Evolutionary conservation across 208 protist genomes (phyloP).

Genomic region (Balamuthia mandrillaris): DNA sequence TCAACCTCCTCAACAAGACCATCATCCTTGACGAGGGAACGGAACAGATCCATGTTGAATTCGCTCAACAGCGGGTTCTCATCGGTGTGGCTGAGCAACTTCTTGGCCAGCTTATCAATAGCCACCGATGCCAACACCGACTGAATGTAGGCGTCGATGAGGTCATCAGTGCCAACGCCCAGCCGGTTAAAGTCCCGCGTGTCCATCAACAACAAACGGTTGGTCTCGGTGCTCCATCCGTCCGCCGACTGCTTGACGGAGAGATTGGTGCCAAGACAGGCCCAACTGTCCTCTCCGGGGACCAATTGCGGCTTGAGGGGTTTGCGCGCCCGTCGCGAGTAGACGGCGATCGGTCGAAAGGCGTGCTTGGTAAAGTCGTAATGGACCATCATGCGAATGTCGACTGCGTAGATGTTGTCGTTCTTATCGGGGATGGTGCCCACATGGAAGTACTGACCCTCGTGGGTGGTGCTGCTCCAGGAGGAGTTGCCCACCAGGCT

Average conservation of each 20-base stretch:
- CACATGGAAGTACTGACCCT: slow-evolving; percentile 59
- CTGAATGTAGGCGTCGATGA: slow-evolving; percentile 74
- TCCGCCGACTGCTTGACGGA: slow-evolving; percentile 48
- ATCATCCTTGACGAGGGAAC: slow-evolving; percentile 27
- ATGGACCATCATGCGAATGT: slow-evolving; percentile 70
- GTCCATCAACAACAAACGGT: slow-evolving; percentile 67
- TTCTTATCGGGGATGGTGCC: slow-evolving; percentile 62
- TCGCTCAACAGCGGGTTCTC: not conserved
- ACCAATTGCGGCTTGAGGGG: slow-evolving; percentile 19
- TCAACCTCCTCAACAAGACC: slow-evolving; percentile 12
- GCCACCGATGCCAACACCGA: slow-evolving; percentile 65
- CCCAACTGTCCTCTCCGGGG: slow-evolving; percentile 50
- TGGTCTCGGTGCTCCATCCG: slow-evolving; percentile 66
- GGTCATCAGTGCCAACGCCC: slow-evolving; percentile 68
- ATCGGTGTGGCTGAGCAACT: not conserved
- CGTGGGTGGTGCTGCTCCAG: slow-evolving; percentile 40
- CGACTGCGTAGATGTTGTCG: slow-evolving; percentile 59
- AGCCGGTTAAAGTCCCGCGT: slow-evolving; percentile 70
- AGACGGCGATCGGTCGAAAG: slow-evolving; percentile 63
- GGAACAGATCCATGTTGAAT: slow-evolving; percentile 23
- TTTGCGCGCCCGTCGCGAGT: slow-evolving; percentile 56
- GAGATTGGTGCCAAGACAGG: slow-evolving; percentile 70
- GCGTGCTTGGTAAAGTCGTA: slow-evolving; percentile 29
- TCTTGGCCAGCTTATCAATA: slow-evolving; percentile 66
- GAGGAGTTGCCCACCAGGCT: slow-evolving; percentile 67